Evolutionary conservation across 192 early-diverging fungal species (phyloP).

Genomic region (Pilobolus umbonatus): DNA sequence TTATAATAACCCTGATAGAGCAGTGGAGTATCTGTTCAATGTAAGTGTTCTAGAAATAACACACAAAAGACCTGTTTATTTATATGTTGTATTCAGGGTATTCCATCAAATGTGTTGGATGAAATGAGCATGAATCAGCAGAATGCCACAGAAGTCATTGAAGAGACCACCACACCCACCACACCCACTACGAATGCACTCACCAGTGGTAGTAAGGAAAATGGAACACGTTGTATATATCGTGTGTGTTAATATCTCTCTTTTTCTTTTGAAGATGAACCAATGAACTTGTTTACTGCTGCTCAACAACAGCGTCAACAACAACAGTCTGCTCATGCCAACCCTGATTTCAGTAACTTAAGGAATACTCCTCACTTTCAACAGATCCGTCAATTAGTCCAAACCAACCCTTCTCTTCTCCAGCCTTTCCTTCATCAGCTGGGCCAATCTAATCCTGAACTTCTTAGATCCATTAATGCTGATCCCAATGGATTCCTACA

Average conservation of each 20-base stretch:
- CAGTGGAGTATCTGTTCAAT: constrained; percentile 91
- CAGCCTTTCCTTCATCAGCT: constrained; percentile 82
- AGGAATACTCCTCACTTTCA: constrained; percentile 86
- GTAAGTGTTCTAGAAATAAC: constrained; percentile 42
- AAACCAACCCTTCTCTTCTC: constrained; percentile 79
- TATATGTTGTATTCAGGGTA: constrained; percentile 52
- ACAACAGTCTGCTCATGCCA: constrained; percentile 30
- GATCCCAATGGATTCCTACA: constrained; percentile 80
- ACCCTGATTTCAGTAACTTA: constrained; percentile 46
- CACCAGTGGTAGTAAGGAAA: background rate
- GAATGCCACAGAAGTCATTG: too few species aligned
- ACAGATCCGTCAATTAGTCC: constrained; percentile 84
- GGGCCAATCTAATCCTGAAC: constrained; percentile 77
- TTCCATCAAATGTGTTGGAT: constrained; percentile 63
- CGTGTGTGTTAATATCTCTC: background rate
- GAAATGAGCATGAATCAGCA: constrained; percentile 24
- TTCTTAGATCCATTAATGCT: constrained; percentile 70
- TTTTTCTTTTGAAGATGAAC: constrained; percentile 22
- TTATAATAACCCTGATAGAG: constrained; percentile 96
- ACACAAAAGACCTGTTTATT: background rate
- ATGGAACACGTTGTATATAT: too few species aligned
- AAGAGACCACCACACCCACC: background rate
- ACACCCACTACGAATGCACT: background rate
- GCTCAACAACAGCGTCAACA: constrained; percentile 37
- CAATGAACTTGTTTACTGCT: constrained; percentile 59